Conservation (phyloP, 352 stramenopile genomes). For the Pythium utonaiense region DNA sequence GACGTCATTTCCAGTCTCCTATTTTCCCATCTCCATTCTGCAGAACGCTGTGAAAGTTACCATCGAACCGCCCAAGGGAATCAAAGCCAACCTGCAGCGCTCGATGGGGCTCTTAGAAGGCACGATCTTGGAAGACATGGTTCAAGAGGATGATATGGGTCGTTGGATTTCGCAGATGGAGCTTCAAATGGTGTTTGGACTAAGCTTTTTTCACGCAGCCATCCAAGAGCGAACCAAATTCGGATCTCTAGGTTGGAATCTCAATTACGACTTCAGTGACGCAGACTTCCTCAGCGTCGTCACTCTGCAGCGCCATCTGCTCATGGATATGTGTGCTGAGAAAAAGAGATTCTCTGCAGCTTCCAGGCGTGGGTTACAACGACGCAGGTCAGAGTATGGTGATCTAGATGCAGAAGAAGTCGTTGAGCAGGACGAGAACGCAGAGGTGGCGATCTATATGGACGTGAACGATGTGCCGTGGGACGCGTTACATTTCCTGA, state of each 20-base stretch:
- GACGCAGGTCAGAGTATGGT: neutral
- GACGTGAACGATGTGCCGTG: constrained; percentile 43
- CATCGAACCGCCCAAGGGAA: constrained; percentile 64
- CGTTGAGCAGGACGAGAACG: neutral
- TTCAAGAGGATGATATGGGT: neutral
- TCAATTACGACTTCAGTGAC: constrained; percentile 77
- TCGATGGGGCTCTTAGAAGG: constrained; percentile 46
- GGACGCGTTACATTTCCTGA: constrained; percentile 76
- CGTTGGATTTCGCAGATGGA: constrained; percentile 29
- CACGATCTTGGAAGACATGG: neutral
- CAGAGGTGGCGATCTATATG: neutral
- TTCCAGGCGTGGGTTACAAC: neutral
- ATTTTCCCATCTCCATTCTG: constrained; percentile 71
- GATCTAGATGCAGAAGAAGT: neutral
- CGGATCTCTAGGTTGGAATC: constrained; percentile 71
- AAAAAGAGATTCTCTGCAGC: neutral
- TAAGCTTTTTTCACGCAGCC: constrained; percentile 79
- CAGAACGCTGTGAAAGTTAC: constrained; percentile 80
- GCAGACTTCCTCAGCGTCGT: constrained; percentile 73
- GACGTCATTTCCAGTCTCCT: constrained; percentile 56
- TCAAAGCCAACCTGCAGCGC: constrained; percentile 70
- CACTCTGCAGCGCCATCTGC: constrained; percentile 45
- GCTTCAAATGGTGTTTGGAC: constrained; percentile 58
- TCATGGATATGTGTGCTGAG: constrained; percentile 22
- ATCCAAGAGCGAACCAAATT: constrained; percentile 77